Evolutionary conservation across 2,329 filamentous ascomycete species (phyloP).

Genomic region (Trichoderma asperellum): DNA sequence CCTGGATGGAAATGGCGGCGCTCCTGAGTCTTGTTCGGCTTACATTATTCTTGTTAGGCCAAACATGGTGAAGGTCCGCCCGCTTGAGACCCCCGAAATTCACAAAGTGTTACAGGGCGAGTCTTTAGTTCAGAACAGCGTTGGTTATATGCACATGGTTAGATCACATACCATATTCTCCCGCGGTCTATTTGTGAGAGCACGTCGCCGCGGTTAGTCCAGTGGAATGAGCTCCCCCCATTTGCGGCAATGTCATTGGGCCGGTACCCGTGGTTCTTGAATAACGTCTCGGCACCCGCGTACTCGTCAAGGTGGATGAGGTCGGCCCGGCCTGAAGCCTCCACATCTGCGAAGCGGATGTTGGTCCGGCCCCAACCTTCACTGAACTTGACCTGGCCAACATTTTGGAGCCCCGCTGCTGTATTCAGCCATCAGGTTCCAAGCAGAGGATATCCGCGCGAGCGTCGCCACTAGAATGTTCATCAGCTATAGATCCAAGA

Average conservation of each 20-base stretch:
- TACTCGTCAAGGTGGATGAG: constrained; percentile 11
- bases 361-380: constrained; percentile 8
- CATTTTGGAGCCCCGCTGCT: not conserved
- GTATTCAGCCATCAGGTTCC: constrained; percentile 6
- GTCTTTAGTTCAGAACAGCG: not conserved
- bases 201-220: constrained; percentile 6
- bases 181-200: constrained; percentile 4
- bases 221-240: not conserved
- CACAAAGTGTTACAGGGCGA: not conserved
- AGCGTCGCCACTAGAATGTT: not conserved
- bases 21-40: not conserved
- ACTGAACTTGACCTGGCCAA: constrained; percentile 7
- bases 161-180: constrained; percentile 9
- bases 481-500: not conserved
- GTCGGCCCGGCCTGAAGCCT: constrained; percentile 13
- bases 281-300: not conserved
- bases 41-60: constrained; percentile 5
- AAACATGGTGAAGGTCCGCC: constrained; percentile 9
- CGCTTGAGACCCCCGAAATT: constrained; percentile 1
- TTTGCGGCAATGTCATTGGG: not conserved
- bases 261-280: constrained; percentile 7
- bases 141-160: not conserved
- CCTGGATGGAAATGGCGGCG: not conserved
- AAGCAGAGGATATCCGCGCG: constrained; percentile 8
- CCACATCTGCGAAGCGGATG: constrained; percentile 7